phyloP scores from a whole-genome alignment of 2,329 filamentous ascomycete genomes.

The Trichoderma asperellum region DNA sequence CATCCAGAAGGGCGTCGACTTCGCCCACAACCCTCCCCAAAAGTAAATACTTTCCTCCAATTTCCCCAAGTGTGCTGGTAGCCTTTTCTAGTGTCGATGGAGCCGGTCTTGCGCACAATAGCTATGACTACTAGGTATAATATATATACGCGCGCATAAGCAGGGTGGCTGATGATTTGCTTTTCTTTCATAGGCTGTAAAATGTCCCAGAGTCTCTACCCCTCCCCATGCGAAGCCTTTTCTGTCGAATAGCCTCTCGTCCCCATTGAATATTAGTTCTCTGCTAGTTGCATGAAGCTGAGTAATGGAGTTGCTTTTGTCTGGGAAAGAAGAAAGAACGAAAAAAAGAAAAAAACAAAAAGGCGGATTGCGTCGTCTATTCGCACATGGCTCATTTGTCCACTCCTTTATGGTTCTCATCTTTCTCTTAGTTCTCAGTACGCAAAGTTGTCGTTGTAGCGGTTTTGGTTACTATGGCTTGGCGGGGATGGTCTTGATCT shows the following conservation, averaged over 20 bases:
- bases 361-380: neutral
- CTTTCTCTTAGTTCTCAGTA: neutral
- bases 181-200: constrained; percentile 46
- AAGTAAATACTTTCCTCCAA: constrained; percentile 64
- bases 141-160: constrained; percentile 43
- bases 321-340: neutral
- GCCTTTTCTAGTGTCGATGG: constrained; percentile 36
- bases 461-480: constrained; percentile 40
- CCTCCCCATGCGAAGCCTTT: constrained; percentile 1
- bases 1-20: constrained; percentile 91
- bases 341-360: neutral
- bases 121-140: constrained; percentile 44
- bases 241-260: constrained; percentile 8
- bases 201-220: constrained; percentile 29
- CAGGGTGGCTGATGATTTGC: constrained; percentile 44
- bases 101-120: constrained; percentile 39
- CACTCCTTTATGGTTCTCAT: neutral
- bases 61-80: constrained; percentile 35
- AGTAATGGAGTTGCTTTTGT: neutral
- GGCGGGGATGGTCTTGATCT: constrained; percentile 81
- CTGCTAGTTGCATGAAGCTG: constrained; percentile 7
- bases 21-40: constrained; percentile 84
- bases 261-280: constrained; percentile 6
- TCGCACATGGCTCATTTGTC: constrained; percentile 1
- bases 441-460: neutral